Base-by-base conservation (phyloP, 257 asterid genomes). In the Solanum chaucha region DNA sequence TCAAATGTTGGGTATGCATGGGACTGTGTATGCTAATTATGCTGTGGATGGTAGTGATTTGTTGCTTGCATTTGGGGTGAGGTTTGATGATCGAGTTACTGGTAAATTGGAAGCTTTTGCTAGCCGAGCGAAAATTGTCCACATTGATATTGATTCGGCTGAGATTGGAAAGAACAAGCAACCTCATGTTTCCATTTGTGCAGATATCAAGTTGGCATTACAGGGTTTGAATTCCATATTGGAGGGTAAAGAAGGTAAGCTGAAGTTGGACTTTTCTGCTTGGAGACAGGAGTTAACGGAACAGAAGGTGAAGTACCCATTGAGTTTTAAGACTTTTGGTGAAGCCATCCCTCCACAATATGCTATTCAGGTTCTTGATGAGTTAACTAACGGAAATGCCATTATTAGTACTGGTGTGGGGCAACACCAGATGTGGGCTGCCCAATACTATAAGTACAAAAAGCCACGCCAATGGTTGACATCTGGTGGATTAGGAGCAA, bases 391-490 rank as follows among this genome's bases (percentile, higher is more conserved):
- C 3, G 87, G 87, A 51, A 85, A 32, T 44, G 87, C 87, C 55
- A 85, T 85, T 41, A 30, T 85, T 40, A 85, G 83, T 46, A 85
- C 87, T 1, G 87, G 87, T 46, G 87, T 85, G n/a, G 87, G 87
- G 38, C 87, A 85, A 40, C 87, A 85, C 83, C 87, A 85, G 19
- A 85, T 85, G 87, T 85, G 87, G 87, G 87, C 83, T 46, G 87
- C 87, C n/a, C 87, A 85, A 40, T 85, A 68, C 32, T 85, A 85
- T 12, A 85, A 85, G 87, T 85, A 71, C 80, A 34, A 40, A 36
- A 71, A 70, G 72, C 87, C 87, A 32, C 83, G 71, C 51, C 87
- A 85, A 36, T 85, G 87, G 87, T 71, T 85, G 87, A 85, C 87
- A 15, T 85, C 87, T 26, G 87, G 87, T 24, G 87, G 87, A 36